These are phyloP conservation scores for Phaeotremella skinneri DNA, from an alignment of 768 basidiomycete genomes.

Conservation along the genomic window DNA sequence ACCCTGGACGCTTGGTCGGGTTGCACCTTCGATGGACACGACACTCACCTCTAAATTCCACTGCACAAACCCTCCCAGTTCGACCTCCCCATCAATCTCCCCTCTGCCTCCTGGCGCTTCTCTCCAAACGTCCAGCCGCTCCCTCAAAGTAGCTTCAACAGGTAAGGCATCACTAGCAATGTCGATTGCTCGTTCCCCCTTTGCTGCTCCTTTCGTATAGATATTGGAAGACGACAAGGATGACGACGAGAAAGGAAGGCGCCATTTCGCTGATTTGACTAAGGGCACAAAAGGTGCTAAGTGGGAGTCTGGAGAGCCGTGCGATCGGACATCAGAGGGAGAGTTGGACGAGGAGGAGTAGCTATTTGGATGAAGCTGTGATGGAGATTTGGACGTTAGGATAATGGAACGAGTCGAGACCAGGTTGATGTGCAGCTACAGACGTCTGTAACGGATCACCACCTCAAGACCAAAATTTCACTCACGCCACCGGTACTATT, in stretches of 20 bases:
- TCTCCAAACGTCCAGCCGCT: constrained; percentile 50
- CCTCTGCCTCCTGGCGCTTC: constrained; percentile 51
- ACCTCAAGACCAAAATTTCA: not conserved
- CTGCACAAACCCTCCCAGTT: constrained; percentile 48
- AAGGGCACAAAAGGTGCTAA: not conserved
- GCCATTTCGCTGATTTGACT: not conserved
- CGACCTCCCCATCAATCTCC: constrained; percentile 42
- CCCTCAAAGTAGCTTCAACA: constrained; percentile 45
- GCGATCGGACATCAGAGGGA: not conserved
- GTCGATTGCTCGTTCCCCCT: constrained; percentile 34
- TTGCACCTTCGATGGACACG: not conserved
- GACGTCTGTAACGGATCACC: not conserved
- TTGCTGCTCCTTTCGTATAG: not conserved
- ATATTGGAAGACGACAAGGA: not conserved
- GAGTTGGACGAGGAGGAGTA: not conserved
- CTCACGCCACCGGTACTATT: not conserved
- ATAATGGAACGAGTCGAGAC: not conserved
- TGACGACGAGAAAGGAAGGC: not conserved
- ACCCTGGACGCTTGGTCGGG: constrained; percentile 8
- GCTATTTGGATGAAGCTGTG: not conserved
- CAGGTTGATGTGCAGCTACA: not conserved
- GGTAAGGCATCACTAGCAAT: constrained; percentile 48
- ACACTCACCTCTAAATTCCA: constrained; percentile 50
- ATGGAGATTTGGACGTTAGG: not conserved
- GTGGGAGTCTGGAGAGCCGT: not conserved